These are phyloP conservation scores for Lactarius tabidus DNA, from an alignment of 768 basidiomycete genomes.

Conservation along the genomic window DNA sequence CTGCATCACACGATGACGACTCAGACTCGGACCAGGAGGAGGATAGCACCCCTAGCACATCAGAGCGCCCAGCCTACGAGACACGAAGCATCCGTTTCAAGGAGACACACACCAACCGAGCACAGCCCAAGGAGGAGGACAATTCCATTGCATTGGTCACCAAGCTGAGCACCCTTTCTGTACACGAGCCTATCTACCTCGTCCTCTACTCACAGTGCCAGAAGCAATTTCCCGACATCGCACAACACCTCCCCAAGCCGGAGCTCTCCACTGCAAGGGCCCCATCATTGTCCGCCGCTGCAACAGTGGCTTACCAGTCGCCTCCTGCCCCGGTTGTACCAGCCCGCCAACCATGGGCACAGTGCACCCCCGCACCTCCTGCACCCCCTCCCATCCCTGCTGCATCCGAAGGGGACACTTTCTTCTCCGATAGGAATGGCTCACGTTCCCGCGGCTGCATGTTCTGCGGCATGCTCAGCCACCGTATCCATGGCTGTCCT, in stretches of 20 bases:
- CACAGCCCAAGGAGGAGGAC: not conserved
- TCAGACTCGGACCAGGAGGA: too few relatives aligned
- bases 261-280: not conserved
- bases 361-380: too few relatives aligned
- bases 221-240: not conserved
- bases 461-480: not conserved
- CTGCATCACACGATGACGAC: rapidly evolving
- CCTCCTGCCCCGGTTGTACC: not conserved
- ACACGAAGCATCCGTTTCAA: not conserved
- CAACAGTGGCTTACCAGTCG: not conserved
- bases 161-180: not conserved
- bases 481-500: not conserved
- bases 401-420: too few relatives aligned
- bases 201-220: not conserved
- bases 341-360: not conserved
- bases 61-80: not conserved
- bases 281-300: too few relatives aligned
- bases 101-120: not conserved
- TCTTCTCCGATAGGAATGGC: too few relatives aligned
- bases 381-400: too few relatives aligned
- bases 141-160: not conserved
- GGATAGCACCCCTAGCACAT: too few relatives aligned
- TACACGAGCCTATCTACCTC: not conserved
- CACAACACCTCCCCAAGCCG: not conserved
- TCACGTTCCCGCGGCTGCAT: not conserved